Percentiles rank a stretch among this genome's conserved stretches.
Evolutionary conservation across 1,284 basidiomycete species (phyloP).

Genomic region (Ceratobasidium sp.): DNA sequence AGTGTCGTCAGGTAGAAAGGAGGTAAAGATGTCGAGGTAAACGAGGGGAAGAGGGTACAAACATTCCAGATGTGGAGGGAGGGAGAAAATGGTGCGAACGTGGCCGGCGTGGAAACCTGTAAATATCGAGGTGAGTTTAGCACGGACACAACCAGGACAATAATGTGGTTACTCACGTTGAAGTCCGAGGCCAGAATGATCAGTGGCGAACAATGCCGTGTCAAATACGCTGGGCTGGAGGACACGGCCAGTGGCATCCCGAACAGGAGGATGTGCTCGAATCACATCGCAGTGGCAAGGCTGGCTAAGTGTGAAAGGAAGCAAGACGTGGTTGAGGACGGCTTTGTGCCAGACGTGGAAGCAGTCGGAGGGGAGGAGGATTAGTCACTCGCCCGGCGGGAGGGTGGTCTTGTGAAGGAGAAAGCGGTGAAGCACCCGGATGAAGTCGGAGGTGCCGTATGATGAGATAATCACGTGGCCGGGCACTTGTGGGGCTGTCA

Average conservation of each 20-base stretch:
- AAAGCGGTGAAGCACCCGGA: constrained; percentile 23
- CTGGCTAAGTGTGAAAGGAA: not conserved
- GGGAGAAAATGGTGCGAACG: constrained; percentile 9
- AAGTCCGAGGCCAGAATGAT: not conserved
- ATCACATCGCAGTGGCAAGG: constrained; percentile 21
- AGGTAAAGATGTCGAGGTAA: constrained; percentile 2
- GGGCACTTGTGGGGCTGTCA: constrained; percentile 3
- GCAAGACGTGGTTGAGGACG: not conserved
- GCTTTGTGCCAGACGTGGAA: constrained; percentile 20
- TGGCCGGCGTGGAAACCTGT: constrained; percentile 14
- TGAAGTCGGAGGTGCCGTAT: constrained; percentile 21
- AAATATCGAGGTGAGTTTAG: no score
- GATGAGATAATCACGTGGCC: not conserved
- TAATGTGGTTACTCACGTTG: not conserved
- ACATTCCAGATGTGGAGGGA: not conserved
- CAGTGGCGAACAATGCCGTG: not conserved
- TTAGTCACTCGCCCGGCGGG: not conserved
- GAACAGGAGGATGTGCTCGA: not conserved
- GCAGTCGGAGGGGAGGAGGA: constrained; percentile 16
- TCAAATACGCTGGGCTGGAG: not conserved
- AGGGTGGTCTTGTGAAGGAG: not conserved
- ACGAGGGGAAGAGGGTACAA: constrained; percentile 3
- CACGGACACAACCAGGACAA: no score
- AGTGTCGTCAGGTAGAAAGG: not conserved
- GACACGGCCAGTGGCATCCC: constrained; percentile 3